phyloP scores from a whole-genome alignment of 139 green algal genomes.

The Micractinium conductrix region DNA sequence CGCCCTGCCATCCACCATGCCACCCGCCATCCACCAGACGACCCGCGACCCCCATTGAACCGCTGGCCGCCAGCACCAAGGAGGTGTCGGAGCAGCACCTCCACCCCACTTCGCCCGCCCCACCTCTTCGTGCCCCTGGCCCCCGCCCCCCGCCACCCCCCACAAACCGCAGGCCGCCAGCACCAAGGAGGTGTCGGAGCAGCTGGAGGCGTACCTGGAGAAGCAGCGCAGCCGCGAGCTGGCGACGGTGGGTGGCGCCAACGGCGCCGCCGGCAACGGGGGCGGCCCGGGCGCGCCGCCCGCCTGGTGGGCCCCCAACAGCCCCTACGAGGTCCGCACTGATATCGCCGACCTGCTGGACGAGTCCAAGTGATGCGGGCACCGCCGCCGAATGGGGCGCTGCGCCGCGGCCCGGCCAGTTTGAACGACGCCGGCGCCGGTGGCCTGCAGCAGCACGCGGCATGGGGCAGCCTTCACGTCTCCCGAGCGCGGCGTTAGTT shows the following conservation, averaged over 20 bases:
- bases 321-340: constrained; percentile 53
- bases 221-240: neutral
- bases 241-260: neutral
- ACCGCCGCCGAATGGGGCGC: no score
- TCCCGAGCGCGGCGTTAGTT: no score
- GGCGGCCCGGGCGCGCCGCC: neutral
- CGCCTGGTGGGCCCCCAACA: constrained; percentile 49
- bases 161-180: neutral
- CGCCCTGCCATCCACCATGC: no score
- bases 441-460: no score
- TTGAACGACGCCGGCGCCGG: no score
- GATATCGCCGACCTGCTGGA: constrained; percentile 59
- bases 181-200: neutral
- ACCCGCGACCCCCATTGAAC: no score
- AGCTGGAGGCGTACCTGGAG: neutral
- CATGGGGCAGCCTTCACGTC: no score
- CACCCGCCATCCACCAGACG: no score
- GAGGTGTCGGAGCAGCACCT: constrained; percentile 6
- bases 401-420: no score
- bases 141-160: no score
- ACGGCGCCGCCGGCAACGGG: neutral
- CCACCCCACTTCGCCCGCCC: no score
- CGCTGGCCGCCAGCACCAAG: neutral
- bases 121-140: no score
- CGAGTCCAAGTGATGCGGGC: neutral